Conservation (phyloP, 768 basidiomycete species). For the Pulveroboletus sp. region DNA sequence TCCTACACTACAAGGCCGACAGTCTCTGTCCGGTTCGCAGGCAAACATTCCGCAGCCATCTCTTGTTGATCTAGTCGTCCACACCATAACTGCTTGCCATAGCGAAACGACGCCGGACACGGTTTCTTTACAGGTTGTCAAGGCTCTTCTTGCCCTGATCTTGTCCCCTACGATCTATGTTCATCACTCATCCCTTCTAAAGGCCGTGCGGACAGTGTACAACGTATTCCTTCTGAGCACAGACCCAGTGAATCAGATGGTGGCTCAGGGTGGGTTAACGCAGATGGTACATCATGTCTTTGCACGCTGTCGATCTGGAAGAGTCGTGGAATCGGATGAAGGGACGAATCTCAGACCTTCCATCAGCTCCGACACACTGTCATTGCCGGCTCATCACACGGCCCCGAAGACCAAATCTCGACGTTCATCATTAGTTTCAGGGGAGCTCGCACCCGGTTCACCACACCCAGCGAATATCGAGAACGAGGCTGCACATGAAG, state of each 20-base stretch:
- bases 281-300: constrained; percentile 99
- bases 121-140: constrained; percentile 95
- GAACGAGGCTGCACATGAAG: constrained; percentile 1
- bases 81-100: constrained; percentile 92
- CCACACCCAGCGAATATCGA: not conserved
- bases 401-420: constrained; percentile 8
- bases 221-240: constrained; percentile 92
- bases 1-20: constrained; percentile 46
- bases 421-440: constrained; percentile 8
- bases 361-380: constrained; percentile 20
- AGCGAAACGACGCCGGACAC: constrained; percentile 83
- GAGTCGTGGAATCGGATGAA: constrained; percentile 15
- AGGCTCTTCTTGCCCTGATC: constrained; percentile 85
- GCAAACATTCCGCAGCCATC: constrained; percentile 57
- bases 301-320: constrained; percentile 59
- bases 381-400: constrained; percentile 7
- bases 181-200: constrained; percentile 93
- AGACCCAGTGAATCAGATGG: constrained; percentile 92
- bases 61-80: constrained; percentile 88
- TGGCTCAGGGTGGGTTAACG: constrained; percentile 94
- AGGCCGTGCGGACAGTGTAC: constrained; percentile 96
- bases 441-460: not conserved
- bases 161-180: constrained; percentile 83
- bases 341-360: constrained; percentile 17
- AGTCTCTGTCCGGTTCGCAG: constrained; percentile 44